Evolutionary conservation across 768 basidiomycete genomes (phyloP), one percentile per base, ranked within the genome.

Genomic region (Phlebiopsis gigantea): DNA sequence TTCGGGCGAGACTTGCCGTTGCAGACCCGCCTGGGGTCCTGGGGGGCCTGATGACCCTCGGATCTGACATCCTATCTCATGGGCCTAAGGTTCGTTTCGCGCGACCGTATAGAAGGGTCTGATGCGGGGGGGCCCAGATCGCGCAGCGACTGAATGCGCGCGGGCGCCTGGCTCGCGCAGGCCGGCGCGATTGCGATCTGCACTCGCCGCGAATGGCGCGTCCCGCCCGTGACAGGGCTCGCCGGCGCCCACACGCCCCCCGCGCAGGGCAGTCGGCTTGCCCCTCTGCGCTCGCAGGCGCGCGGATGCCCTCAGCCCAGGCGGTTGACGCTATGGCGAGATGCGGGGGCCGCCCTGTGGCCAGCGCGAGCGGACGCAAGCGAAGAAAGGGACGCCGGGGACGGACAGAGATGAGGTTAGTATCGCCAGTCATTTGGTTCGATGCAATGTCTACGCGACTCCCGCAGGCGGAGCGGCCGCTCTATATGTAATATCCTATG

Each of bases 21-120:
- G n/a, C 34, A 39, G 14, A 34, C 14, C 17, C 17, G 34, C 17
- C 34, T 12, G 34, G 34, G 4, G 34, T 39, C 34, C 34, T 39
- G 34, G 4, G 17, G 3, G 34, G 34, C 34, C 47, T 48, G 26
- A 26, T 48, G 47, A 48, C 47, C 47, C 26, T 17, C 47, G 47
- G 28, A 48, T 48, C 47, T 48, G 28, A 48, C 47, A 29, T 26
- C 47, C 47, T 48, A 48, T 48, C 47, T 48, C 47, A 30, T 39
- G 34, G 12, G 34, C 34, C 12, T 39, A 39, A 39, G 34, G 34
- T 39, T 39, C 34, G 34, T 17, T 17, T 39, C 8, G 8, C 34
- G 34, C 12, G 17, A 39, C 34, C 34, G 17, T 39, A 39, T 39
- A n/a, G n/a, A 10, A 39, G 12, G 17, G 12, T 17, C 34, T 39